Base-by-base conservation (phyloP, 2,329 filamentous ascomycete species). In the Phialophora tarda region DNA sequence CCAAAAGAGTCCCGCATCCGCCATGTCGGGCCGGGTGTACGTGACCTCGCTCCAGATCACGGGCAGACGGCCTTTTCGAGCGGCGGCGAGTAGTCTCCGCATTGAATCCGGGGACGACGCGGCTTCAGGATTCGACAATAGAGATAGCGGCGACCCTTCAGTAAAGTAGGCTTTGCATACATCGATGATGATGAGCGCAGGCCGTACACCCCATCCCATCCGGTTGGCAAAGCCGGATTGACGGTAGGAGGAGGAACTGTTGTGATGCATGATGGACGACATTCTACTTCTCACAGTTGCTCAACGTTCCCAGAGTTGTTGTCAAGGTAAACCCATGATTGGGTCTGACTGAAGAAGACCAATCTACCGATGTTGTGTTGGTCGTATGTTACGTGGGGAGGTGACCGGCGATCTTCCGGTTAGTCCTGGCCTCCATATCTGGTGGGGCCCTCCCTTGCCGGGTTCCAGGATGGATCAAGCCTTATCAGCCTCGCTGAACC, bases 161-260 rank as follows among this genome's bases (percentile, higher is more conserved):
- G 75, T 76, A 78, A 79, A 83, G 72, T 83, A 82, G 14, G 80
- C 81, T 44, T 77, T 79, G 73, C 81, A 83, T 48, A 83, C 80
- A 69, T 83, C 81, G 72, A 83, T 77, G 26, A 83, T 71, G 56
- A 83, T 72, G 2, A 83, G 75, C 24, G 78, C 81, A 4, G 81
- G 80, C 5, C 73, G 75, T 24, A 59, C 63, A 44, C 81, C 81
- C 81, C 80, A 83, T 67, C 80, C 80, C 72, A 83, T 80, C 38
- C 75, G 78, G 47, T 76, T 74, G 57, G 76, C 77, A 69, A 78
- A 82, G 66, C 80, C 80, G 2, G 63, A 65, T 23, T 48, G 32
- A 6, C 32, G 28, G 38, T 65, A 61, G 8, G 62, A 64, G 5
- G n/a, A 23, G 32, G 32, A 58, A 7, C 38, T 55, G 14, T 41